Evolutionary conservation across 148 eudicot genomes (phyloP).

Genomic region (Camellia lanceoleosa): DNA sequence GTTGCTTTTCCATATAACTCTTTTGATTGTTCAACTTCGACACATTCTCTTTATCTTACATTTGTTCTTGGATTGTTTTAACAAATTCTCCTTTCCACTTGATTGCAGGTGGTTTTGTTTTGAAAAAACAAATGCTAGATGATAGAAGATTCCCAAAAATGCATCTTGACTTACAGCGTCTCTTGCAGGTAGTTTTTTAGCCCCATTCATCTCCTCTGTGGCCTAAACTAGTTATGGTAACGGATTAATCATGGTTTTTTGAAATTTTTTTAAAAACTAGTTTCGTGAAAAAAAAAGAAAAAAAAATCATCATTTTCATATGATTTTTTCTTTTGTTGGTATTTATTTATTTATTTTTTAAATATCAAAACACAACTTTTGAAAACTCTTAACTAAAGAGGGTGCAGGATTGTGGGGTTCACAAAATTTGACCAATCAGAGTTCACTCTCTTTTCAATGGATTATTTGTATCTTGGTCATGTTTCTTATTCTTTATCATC

Average conservation of each 20-base stretch:
- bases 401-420: too few relatives aligned
- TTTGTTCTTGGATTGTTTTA: neutral
- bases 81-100: slow-evolving; percentile 10
- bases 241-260: neutral
- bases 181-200: slow-evolving; percentile 66
- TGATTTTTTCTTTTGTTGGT: neutral
- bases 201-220: neutral
- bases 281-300: too few relatives aligned
- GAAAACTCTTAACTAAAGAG: too few relatives aligned
- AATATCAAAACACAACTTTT: too few relatives aligned
- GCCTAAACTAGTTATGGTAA: neutral
- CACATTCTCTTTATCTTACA: neutral
- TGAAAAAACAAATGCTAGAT: slow-evolving; percentile 88
- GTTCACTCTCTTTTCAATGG: neutral
- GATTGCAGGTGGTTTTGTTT: slow-evolving; percentile 61
- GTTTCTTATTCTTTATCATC: neutral
- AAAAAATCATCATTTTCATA: neutral
- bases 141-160: slow-evolving; percentile 93
- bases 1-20: neutral
- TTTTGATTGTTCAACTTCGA: slow-evolving; percentile 8
- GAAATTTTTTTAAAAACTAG: too few relatives aligned
- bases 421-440: neutral
- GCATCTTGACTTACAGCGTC: slow-evolving; percentile 92
- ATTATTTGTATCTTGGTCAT: neutral
- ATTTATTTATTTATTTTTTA: neutral